Evolutionary conservation across 441 rosid genomes (phyloP).

Genomic region (Melastoma candidum): DNA sequence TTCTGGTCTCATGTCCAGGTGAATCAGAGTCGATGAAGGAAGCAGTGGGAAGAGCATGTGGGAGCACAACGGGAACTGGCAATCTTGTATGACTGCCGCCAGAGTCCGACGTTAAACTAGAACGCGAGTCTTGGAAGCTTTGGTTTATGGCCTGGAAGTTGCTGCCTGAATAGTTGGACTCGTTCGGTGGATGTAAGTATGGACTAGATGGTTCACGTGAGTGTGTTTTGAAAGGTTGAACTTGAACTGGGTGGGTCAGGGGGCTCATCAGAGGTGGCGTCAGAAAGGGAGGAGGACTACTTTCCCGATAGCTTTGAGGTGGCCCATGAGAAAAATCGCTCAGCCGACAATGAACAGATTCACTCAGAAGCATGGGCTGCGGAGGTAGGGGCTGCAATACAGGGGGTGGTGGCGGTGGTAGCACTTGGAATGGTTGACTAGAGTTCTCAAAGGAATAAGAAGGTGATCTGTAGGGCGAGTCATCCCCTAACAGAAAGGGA

Average conservation of each 20-base stretch:
- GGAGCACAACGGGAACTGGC: slow-evolving; percentile 37
- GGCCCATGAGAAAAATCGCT: slow-evolving; percentile 18
- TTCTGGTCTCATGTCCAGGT: slow-evolving; percentile 19
- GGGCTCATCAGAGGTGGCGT: slow-evolving; percentile 14
- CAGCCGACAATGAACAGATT: slow-evolving; percentile 7
- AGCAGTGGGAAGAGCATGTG: slow-evolving; percentile 44
- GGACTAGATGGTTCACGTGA: slow-evolving; percentile 17
- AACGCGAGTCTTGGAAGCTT: slow-evolving; percentile 9
- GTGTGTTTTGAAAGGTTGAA: slow-evolving; percentile 15
- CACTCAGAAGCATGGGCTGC: slow-evolving; percentile 14
- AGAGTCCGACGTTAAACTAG: slow-evolving; percentile 12
- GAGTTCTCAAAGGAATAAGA: slow-evolving; percentile 10
- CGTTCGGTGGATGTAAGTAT: slow-evolving; percentile 13
- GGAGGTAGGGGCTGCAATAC: slow-evolving; percentile 19
- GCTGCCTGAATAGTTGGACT: slow-evolving; percentile 1
- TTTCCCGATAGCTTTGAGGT: slow-evolving; percentile 16
- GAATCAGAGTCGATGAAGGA: slow-evolving; percentile 24
- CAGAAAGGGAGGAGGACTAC: slow-evolving; percentile 11
- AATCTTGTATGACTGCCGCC: slow-evolving; percentile 21
- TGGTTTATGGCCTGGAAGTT: background rate
- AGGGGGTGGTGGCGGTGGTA: slow-evolving; percentile 11
- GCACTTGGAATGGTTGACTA: slow-evolving; percentile 15
- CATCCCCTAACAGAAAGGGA: slow-evolving; percentile 19
- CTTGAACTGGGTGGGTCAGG: slow-evolving; percentile 15
- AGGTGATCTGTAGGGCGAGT: slow-evolving; percentile 16